Base-by-base conservation (phyloP, 371 early-diverging fungal species). In the Smittium culicis region DNA sequence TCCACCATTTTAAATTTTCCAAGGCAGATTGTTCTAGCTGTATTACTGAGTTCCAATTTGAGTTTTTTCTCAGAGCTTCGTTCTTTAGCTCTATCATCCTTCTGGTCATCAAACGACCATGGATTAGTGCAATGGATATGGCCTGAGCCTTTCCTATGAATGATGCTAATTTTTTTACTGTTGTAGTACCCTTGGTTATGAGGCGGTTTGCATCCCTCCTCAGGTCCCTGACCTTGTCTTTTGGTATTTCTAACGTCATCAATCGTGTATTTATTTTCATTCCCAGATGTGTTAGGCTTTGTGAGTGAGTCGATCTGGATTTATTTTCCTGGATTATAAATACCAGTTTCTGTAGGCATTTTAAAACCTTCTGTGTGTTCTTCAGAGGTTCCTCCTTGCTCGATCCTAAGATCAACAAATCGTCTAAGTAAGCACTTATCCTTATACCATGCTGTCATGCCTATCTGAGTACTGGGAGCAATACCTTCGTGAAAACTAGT, bases 401-500 rank as follows among this genome's bases (percentile, higher is more conserved):
- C 17, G 70, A 70, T 27, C 31, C 54, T 57, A 70, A 67, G 55
- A 76, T 35, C 31, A 76, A 55, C n/a, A 76, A 67, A 28, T 78
- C 75, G 74, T 78, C 74, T 1, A 78, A 71, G 34, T 78, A 78
- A 28, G 74, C 72, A 14, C 66, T 71, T 24, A 78, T 64, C 20
- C 77, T 68, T 33, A 71, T 71, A 0, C 78, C 78, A 14, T 72
- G 67, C 3, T 34, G 64, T 28, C 76, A 66, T 17, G 69, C 66
- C 61, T 75, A 77, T 35, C 64, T 69, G 29, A 79, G 58, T 0
- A 74, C 69, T 0, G 80, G 72, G 27, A 71, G 70, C n/a, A 79
- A 69, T 30, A 79, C 66, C 59, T 73, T 74, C 11, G 80, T 80
- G 57, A 82, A 80, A 20, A 75, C 73, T 11, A 68, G 68, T 0